phyloP scores from a whole-genome alignment of 257 asterid species.

The Solanum chilense region DNA sequence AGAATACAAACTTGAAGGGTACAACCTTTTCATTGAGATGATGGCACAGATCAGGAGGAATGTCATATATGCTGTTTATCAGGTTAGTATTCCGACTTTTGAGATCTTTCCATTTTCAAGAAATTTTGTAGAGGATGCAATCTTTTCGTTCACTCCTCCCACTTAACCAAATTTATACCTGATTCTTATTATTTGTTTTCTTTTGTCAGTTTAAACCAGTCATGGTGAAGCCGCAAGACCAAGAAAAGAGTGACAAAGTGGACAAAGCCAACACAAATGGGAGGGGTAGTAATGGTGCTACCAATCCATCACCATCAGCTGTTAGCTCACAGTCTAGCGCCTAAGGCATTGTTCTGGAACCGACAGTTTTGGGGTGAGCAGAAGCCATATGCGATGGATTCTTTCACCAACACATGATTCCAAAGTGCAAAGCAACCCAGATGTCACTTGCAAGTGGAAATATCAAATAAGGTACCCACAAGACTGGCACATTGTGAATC shows the following conservation, averaged over 20 bases:
- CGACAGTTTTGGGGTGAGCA: neutral
- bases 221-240: conserved; percentile 62
- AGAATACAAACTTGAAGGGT: conserved; percentile 95
- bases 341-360: conserved; percentile 6
- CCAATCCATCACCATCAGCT: conserved; percentile 24
- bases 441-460: neutral
- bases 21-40: conserved; percentile 97
- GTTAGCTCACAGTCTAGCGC: conserved; percentile 25
- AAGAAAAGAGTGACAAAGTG: conserved; percentile 17
- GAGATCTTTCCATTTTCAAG: neutral
- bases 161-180: neutral
- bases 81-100: conserved; percentile 31
- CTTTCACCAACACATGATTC: neutral
- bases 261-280: conserved; percentile 33
- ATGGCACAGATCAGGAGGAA: conserved; percentile 96
- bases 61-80: conserved; percentile 91
- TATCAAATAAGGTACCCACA: neutral
- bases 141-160: neutral
- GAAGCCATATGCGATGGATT: neutral
- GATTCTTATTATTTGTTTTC: neutral
- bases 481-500: neutral
- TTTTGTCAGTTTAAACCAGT: conserved; percentile 76
- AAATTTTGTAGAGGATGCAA: neutral
- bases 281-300: conserved; percentile 21
- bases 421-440: neutral